These are phyloP conservation scores for Boletellus deceptivus DNA, from an alignment of 1,284 basidiomycete genomes.

Conservation along the genomic window DNA sequence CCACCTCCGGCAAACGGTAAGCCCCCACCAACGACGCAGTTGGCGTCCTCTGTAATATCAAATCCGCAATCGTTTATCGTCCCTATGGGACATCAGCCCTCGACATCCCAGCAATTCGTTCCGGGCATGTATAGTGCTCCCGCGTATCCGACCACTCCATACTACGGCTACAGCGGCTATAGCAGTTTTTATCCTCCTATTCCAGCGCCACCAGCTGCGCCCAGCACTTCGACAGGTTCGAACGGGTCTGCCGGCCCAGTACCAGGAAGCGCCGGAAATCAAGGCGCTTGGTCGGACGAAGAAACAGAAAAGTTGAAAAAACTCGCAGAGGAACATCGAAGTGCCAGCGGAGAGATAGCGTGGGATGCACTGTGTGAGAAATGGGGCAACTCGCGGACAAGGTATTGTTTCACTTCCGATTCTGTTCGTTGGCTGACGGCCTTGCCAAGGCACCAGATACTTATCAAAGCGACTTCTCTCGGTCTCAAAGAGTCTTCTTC, in stretches of 20 bases:
- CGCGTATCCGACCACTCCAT: constrained; percentile 58
- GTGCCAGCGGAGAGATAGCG: constrained; percentile 54
- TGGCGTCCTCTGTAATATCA: constrained; percentile 49
- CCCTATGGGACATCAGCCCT: constrained; percentile 47
- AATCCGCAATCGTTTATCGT: constrained; percentile 71
- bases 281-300: constrained; percentile 74
- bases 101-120: constrained; percentile 37
- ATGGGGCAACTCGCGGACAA: constrained; percentile 69
- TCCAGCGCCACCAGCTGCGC: constrained; percentile 25
- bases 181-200: constrained; percentile 36
- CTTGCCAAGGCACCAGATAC: constrained; percentile 63
- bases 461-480: constrained; percentile 72
- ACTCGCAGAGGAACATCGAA: constrained; percentile 62
- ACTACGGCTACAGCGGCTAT: constrained; percentile 45
- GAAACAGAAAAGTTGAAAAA: constrained; percentile 65
- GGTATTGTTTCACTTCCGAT: constrained; percentile 38
- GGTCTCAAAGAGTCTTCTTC: constrained; percentile 72
- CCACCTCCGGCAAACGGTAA: constrained; percentile 31
- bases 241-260: constrained; percentile 16
- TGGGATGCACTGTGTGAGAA: constrained; percentile 74
- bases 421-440: constrained; percentile 11
- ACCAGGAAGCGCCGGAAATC: constrained; percentile 48
- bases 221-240: constrained; percentile 27
- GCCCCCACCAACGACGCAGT: constrained; percentile 24
- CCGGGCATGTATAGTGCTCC: constrained; percentile 40